Evolutionary conservation across 129 eudicot genomes (phyloP).

Genomic region (Apium graveolens): DNA sequence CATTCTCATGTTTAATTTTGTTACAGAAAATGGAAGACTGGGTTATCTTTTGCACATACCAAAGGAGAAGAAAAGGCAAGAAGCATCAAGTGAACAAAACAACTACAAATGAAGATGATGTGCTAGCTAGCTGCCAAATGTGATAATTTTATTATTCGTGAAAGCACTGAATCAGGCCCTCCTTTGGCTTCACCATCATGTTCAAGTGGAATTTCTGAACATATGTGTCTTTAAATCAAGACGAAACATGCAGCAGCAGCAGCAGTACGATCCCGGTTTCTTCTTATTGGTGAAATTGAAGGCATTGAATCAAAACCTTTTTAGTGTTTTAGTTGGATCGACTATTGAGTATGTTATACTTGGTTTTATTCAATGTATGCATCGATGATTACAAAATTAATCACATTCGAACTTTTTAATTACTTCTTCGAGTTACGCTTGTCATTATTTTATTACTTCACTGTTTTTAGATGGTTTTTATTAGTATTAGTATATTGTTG

Average conservation of each 20-base stretch:
- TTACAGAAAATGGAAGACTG: conserved; percentile 22
- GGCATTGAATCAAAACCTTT: background rate
- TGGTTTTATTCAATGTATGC: background rate
- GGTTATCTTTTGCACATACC: conserved; percentile 22
- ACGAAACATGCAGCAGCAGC: background rate
- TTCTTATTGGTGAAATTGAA: background rate
- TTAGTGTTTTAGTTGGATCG: background rate
- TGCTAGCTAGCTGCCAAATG: background rate
- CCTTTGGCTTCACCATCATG: background rate
- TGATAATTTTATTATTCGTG: background rate
- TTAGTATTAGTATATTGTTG: background rate
- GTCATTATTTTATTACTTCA: background rate
- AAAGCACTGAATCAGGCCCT: background rate
- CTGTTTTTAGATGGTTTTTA: background rate
- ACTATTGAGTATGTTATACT: background rate
- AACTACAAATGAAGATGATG: background rate
- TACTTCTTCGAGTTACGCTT: background rate
- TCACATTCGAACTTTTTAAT: background rate
- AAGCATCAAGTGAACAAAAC: background rate
- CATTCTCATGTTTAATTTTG: background rate
- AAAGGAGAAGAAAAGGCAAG: conserved; percentile 11
- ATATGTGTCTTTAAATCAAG: background rate
- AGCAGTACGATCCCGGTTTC: too few relatives aligned
- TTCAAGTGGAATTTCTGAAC: background rate
- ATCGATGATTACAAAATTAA: background rate